Base-by-base conservation (phyloP, 345 rosid species). In the Arabidopsis suecica region DNA sequence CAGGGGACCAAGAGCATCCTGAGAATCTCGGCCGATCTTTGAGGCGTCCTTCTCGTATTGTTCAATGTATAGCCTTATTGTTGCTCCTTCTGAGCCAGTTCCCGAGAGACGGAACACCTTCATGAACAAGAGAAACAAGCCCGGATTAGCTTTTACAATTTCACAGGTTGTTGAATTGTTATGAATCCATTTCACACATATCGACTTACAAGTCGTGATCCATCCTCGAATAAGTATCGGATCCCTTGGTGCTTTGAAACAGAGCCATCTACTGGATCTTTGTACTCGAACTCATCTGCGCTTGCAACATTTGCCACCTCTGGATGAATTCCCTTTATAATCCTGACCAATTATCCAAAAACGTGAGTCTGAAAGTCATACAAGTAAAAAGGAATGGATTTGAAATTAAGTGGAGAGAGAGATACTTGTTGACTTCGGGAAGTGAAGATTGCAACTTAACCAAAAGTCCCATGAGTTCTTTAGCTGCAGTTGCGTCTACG, bases 261-360 rank as follows among this genome's bases (percentile, higher is more conserved):
- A 18, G 99, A 95, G 67, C 91, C 97, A 83, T 95, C 99, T 41
- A 92, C 97, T 40, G 96, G 96, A 81, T 95, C 99, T 74, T 89
- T 88, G 86, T 90, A 95, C 75, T 95, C 98, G 64, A 92, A 95
- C 72, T 89, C 98, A 81, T 91, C 97, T 54, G 85, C 97, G 69
- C 79, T 51, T 45, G 76, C 85, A 74, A 91, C 93, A 45, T 83
- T 85, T 5, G 96, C 81, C 61, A 89, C 97, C 68, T 87, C 88
- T 3, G 89, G 66, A 11, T 73, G 77, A 33, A 85, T 62, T 57
- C 87, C 91, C 64, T 86, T 85, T 65, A 91, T 83, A 65, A 87
- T 79, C 79, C 97, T 93, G 83, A 18, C 13, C 5, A 80, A 4
- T 37, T 9, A 55, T 16, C 54, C 12, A 69, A 55, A 5, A 69